These are phyloP conservation scores for Tilletia walkeri DNA, from an alignment of 1,284 basidiomycete genomes.

Conservation along the genomic window DNA sequence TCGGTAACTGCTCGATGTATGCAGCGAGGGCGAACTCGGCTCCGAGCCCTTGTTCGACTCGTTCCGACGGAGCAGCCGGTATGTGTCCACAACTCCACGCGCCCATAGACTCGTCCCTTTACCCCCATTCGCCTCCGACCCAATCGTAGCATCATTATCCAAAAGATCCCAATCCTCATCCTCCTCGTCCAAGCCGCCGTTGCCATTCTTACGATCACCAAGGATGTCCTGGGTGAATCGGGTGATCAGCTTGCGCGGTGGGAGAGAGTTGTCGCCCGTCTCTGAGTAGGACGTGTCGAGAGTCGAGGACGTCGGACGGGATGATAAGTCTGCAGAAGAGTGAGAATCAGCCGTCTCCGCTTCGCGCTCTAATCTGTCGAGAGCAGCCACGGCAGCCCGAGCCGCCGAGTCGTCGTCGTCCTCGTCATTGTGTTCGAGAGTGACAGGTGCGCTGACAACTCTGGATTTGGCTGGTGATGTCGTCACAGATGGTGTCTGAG, in stretches of 20 bases:
- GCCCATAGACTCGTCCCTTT: slow-evolving; percentile 52
- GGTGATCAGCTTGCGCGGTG: neutral
- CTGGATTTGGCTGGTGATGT: slow-evolving; percentile 2
- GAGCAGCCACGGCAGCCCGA: slow-evolving; percentile 40
- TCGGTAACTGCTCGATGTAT: slow-evolving; percentile 9
- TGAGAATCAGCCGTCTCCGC: slow-evolving; percentile 23
- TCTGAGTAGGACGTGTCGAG: slow-evolving; percentile 20
- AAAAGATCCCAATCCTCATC: slow-evolving; percentile 55
- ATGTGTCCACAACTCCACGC: slow-evolving; percentile 53
- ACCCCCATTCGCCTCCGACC: slow-evolving; percentile 53
- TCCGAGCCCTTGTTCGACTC: slow-evolving; percentile 27
- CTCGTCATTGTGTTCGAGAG: slow-evolving; percentile 27
- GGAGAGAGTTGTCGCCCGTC: slow-evolving; percentile 8
- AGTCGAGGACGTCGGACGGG: slow-evolving; percentile 19
- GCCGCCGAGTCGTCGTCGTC: slow-evolving; percentile 47
- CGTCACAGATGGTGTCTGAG: slow-evolving; percentile 18
- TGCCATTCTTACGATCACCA: slow-evolving; percentile 27
- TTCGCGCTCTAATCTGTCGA: slow-evolving; percentile 43
- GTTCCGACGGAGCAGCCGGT: slow-evolving; percentile 60
- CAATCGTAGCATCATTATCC: slow-evolving; percentile 36
- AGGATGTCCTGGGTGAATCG: neutral
- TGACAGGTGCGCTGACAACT: neutral
- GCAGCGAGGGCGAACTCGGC: slow-evolving; percentile 5
- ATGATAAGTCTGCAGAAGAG: neutral
- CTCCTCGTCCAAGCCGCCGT: slow-evolving; percentile 25